Evolutionary conservation across 768 basidiomycete species (phyloP), one percentile per base, ranked within the genome.

Genomic region (Calocera viscosa): DNA sequence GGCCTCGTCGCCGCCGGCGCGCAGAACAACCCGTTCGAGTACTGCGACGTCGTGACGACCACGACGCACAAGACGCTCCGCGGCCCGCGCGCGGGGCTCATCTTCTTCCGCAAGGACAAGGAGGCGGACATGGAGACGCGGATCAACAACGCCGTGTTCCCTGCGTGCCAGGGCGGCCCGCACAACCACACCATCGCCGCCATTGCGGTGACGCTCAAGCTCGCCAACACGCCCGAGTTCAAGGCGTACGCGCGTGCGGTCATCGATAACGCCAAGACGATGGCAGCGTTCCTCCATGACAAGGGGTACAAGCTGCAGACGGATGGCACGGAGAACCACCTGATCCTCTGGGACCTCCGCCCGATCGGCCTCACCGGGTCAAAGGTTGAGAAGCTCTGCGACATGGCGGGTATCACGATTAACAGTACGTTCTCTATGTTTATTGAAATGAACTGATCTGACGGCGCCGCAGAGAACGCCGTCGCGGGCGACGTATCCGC

Each of bases 1-100:
- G 96, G 95, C 74, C 85, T 99, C 72, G 83, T 98, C 70, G 95
- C 95, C 60, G 94, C 92, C 12, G 86, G 88, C 72, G 90, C 93
- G 75, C 83, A 96, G 73, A 87, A 86, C 74, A 87, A 84, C 75
- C 95, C 96, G 16, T 99, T 99, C 79, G 87, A 93, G 64, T 86
- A 88, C 80, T 99, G 96, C 77, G 94, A 98, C 74, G 90, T 98
- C 65, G 95, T 98, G 69, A 95, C 93, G 67, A 98, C 96, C 63
- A 98, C 95, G 66, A 98, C 96, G 84, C 96, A 99, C 84, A 98
- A 98, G 82, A 98, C 96, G 19, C 90, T 99, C 65, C 92, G 96
- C 74, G 96, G 96, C 64, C 94, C 96, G 66, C 89, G 96, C 71
- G 96, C 95, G 64, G 96, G 96, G 76, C 81, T 99, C 69, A 90